Conservation (phyloP, 768 basidiomycete species). For the Antrodiella citrinella region DNA sequence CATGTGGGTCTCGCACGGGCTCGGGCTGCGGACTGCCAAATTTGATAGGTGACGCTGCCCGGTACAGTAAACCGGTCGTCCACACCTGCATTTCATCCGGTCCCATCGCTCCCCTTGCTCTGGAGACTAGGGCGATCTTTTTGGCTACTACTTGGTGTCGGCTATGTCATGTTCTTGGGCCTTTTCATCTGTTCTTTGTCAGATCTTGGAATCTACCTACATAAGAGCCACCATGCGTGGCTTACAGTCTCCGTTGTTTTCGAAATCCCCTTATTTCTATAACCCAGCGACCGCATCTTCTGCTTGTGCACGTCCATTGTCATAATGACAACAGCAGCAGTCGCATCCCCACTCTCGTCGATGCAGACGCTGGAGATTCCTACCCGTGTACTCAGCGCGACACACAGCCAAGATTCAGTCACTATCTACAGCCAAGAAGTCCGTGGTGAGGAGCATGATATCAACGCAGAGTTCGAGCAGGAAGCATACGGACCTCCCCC, state of each 20-base stretch:
- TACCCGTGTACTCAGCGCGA: neutral
- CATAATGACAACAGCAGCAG: neutral
- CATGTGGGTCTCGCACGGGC: too few relatives aligned
- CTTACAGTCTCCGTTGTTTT: too few relatives aligned
- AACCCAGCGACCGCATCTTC: too few relatives aligned
- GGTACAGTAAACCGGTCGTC: neutral
- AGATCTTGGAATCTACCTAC: too few relatives aligned
- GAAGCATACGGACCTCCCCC: slow-evolving; percentile 20
- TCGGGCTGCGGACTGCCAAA: neutral
- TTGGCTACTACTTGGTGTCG: too few relatives aligned
- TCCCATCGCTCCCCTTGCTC: neutral
- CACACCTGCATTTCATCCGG: neutral
- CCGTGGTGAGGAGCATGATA: slow-evolving; percentile 3
- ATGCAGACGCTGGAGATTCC: neutral
- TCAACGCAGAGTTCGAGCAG: slow-evolving; percentile 16
- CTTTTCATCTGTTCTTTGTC: too few relatives aligned
- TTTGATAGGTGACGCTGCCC: neutral
- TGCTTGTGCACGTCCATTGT: too few relatives aligned
- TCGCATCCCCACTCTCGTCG: neutral
- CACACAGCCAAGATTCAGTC: neutral
- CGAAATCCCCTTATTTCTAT: too few relatives aligned
- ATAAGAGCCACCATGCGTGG: too few relatives aligned
- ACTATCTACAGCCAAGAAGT: neutral
- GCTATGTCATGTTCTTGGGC: too few relatives aligned
- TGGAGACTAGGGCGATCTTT: too few relatives aligned